Conservation (phyloP, 1,284 basidiomycete genomes). For the Singerocomus inundabilis region DNA sequence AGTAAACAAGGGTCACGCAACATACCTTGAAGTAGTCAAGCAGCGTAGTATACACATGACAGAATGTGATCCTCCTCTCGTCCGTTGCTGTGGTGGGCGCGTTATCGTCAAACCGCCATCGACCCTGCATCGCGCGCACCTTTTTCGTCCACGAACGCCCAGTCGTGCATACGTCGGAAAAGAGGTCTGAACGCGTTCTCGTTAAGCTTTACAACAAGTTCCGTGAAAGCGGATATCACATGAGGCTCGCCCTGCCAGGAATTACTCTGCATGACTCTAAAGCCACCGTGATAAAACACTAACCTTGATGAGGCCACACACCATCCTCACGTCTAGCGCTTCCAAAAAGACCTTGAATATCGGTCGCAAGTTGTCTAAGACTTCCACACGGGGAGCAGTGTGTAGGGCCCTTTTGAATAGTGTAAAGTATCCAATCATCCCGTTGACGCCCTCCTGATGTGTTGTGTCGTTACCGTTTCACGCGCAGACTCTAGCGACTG, state of each 20-base stretch:
- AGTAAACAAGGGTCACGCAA: background rate
- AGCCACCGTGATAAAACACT: background rate
- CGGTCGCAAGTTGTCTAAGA: constrained; percentile 69
- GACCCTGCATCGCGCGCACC: constrained; percentile 38
- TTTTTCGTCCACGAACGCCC: constrained; percentile 74
- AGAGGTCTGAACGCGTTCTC: constrained; percentile 91
- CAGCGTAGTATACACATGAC: constrained; percentile 68
- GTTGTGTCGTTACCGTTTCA: constrained; percentile 1
- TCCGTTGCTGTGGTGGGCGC: constrained; percentile 30
- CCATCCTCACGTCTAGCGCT: constrained; percentile 63
- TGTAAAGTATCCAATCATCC: constrained; percentile 61
- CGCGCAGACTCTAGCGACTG: background rate
- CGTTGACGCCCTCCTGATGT: constrained; percentile 25
- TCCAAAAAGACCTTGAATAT: constrained; percentile 84
- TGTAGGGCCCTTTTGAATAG: constrained; percentile 66
- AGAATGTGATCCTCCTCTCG: constrained; percentile 66
- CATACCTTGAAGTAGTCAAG: constrained; percentile 84
- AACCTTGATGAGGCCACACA: constrained; percentile 37
- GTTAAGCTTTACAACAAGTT: constrained; percentile 91
- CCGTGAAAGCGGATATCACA: constrained; percentile 76
- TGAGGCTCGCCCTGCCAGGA: constrained; percentile 47
- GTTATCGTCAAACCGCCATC: background rate
- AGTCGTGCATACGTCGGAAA: constrained; percentile 91
- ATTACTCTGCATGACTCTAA: background rate
- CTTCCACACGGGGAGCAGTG: constrained; percentile 58